Evolutionary conservation across 2,329 filamentous ascomycete species (phyloP).

Genomic region (Pyricularia pennisetigena): DNA sequence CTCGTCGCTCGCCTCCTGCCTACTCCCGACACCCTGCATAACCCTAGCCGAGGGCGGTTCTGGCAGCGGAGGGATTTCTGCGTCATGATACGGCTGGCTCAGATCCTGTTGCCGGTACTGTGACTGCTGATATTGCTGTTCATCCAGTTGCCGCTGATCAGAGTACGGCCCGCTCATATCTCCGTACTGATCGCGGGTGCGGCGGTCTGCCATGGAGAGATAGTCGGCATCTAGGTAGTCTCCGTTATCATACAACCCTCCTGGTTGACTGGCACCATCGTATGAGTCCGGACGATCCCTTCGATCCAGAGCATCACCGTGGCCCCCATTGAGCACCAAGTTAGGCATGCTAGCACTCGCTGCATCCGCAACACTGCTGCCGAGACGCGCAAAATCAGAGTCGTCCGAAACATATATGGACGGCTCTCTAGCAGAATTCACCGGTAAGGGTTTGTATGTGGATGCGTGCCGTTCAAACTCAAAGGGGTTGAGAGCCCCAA

Average conservation of each 20-base stretch:
- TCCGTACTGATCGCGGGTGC: constrained; percentile 5
- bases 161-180: neutral
- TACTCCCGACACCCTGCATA: constrained; percentile 27
- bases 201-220: constrained; percentile 9
- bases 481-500: constrained; percentile 47
- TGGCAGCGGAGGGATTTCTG: constrained; percentile 9
- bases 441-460: constrained; percentile 26
- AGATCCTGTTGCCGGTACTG: neutral
- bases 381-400: constrained; percentile 34
- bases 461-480: constrained; percentile 55
- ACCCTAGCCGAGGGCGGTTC: constrained; percentile 34
- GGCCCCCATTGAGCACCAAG: constrained; percentile 13
- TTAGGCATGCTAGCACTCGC: constrained; percentile 5
- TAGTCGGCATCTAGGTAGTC: constrained; percentile 18
- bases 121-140: constrained; percentile 6
- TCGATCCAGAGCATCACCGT: constrained; percentile 1
- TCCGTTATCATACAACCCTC: constrained; percentile 13
- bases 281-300: constrained; percentile 3
- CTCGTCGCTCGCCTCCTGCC: constrained; percentile 21
- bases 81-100: neutral
- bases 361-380: constrained; percentile 8
- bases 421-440: constrained; percentile 33
- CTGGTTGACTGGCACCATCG: constrained; percentile 10
- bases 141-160: constrained; percentile 7
- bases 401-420: constrained; percentile 54